Conservation (phyloP, 2,329 filamentous ascomycete genomes). For the Meredithiella fracta region DNA sequence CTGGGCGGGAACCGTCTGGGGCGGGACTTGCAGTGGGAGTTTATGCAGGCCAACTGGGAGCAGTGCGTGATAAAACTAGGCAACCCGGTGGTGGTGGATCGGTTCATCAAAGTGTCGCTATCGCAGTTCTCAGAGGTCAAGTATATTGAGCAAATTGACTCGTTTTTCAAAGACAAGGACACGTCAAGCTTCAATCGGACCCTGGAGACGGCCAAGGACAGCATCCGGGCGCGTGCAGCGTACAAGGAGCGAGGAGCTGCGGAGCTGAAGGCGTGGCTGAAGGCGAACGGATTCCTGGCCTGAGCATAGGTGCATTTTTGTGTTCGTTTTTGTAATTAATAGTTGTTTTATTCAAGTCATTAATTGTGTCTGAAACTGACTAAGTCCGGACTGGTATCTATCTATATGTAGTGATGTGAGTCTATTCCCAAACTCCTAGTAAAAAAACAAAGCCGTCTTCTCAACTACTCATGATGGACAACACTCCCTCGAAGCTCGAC, state of each 20-base stretch:
- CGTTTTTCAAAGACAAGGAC: constrained; percentile 78
- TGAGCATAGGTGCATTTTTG: neutral
- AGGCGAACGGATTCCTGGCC: constrained; percentile 29
- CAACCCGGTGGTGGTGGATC: constrained; percentile 79
- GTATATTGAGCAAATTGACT: constrained; percentile 57
- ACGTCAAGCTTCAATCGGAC: constrained; percentile 75
- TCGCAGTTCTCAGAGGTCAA: constrained; percentile 59
- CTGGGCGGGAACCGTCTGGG: constrained; percentile 58
- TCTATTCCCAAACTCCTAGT: too few relatives aligned
- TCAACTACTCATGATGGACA: too few relatives aligned
- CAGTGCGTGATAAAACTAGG: constrained; percentile 52
- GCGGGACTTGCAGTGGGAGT: constrained; percentile 67
- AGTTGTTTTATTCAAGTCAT: neutral
- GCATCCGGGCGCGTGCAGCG: constrained; percentile 63
- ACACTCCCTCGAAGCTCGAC: too few relatives aligned
- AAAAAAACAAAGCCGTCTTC: too few relatives aligned
- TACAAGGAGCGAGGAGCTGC: constrained; percentile 66
- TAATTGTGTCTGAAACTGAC: too few relatives aligned
- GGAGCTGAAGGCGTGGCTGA: constrained; percentile 64
- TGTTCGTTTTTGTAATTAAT: neutral
- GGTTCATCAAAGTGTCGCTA: constrained; percentile 66
- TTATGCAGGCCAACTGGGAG: constrained; percentile 70
- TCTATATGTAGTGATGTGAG: too few relatives aligned
- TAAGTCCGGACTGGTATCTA: too few relatives aligned
- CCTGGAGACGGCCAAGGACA: constrained; percentile 70